Evolutionary conservation across 306 rosid genomes (phyloP), one percentile per base, ranked within the genome.

Genomic region (Benincasa hispida): DNA sequence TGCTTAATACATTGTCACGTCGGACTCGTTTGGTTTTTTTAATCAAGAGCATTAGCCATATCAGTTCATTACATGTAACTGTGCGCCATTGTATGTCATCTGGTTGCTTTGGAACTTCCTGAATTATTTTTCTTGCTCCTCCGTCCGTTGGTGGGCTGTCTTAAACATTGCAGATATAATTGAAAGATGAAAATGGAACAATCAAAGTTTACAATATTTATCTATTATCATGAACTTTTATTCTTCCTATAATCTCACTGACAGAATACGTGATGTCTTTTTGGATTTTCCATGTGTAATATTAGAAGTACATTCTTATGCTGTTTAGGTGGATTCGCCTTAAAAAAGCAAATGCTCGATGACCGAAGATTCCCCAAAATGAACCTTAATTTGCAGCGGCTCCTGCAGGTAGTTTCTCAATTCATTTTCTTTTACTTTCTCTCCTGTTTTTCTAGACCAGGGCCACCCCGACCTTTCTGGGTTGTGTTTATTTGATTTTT

Each of bases 361-460:
- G 99, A 94, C 58, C 87, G 99, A 88, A 88, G 93, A 92, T 94
- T 94, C 80, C 96, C 99, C 61, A 94, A 94, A 81, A 86, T 94
- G 85, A 94, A 94, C 86, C 88, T 92, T 81, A 81, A 94, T 79
- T 85, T 94, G 87, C 97, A 92, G 91, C 93, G 99, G 41, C 95
- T 94, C 72, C 82, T 94, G 77, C 99, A 94, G 97, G 97, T 94
- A 81, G 53, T 74, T 62, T 75, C 59, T 75, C 80, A 51, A 58
- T 77, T 78, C 55, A 14, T 75, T 81, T 79, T 41, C 10, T 39
- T 25, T 18, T 10, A 41, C 61, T 39, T 12, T 6, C 60, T 13
- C 45, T 21, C 13, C 22, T 12, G 72, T 76, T 76, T 28, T 56
- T 11, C 10, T 10, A 42, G 24, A 32, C 5, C 2, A 56, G 5